Base-by-base conservation (phyloP, 2,329 filamentous ascomycete genomes). In the Diaporthe vaccinii region DNA sequence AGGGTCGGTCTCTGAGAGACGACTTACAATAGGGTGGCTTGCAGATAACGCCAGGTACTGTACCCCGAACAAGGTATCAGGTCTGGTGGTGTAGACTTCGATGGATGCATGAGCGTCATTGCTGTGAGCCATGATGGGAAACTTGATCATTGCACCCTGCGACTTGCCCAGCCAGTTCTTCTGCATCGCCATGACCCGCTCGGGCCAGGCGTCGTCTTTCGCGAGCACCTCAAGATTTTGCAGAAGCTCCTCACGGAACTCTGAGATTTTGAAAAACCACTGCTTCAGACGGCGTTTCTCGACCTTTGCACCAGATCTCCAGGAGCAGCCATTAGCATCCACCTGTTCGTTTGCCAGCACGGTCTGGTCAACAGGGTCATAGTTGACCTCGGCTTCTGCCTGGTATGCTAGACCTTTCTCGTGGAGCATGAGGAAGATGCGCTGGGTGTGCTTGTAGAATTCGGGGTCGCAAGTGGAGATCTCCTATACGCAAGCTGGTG, bases 321-420 rank as follows among this genome's bases (percentile, higher is more conserved):
- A 98, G 2, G 95, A 98, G 79, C 88, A 91, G 44, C 95, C 95
- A 80, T 95, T 93, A 68, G 93, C 89, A 82, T 97, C 94, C n/a
- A 98, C 95, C 84, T 98, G 95, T 84, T 98, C 95, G 82, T 98
- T 98, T 15, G 95, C 95, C 75, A 98, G 87, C 22, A 98, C 95
- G 0, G 95, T 98, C 82, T 94, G 93, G 82, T 98, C 95, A 39
- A 98, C 89, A 1, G 95, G 95, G 79, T 98, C 95, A 85, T 94
- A 98, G 84, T 98, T 98, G 79, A 98, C 95, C 77, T 95, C 85
- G 28, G 95, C 94, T 79, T 97, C 93, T 46, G 91, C 92, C 81
- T 95, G 95, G 83, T 97, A 97, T 71, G 95, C 95, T 25, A 98
- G 87, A 1, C 93, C 94, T 75, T 90, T 89, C 78, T 93, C 87